Evolutionary conservation across 108 stramenopile genomes (phyloP), one percentile per base, ranked within the genome.

Genomic region (Nitzschia putrida): DNA sequence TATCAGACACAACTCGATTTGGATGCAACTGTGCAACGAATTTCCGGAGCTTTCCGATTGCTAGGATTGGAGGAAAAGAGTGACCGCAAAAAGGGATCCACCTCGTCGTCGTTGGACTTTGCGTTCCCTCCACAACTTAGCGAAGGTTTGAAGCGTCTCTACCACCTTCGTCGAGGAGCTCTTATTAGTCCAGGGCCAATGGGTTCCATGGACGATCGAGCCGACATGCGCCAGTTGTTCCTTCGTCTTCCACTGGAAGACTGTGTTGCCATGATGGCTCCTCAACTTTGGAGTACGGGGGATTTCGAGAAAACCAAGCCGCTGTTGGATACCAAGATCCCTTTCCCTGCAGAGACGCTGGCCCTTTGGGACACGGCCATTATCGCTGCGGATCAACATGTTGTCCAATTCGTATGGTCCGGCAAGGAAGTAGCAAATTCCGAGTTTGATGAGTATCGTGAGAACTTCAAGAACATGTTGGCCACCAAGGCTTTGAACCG

Each of bases 81-180:
- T 34, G 29, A 34, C 29, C 29, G 29, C 67, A 10, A 54, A 37
- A 69, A 60, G 64, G 49, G 57, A 64, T 8, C 34, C 2, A 40
- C 12, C 54, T 18, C 49, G 18, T 80, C 79, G 1, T 81, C 85
- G 16, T 64, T 86, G 42, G 85, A 83, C 34, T 81, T 83, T 68
- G 82, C 85, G 8, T 86, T 86, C 61, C 82, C 85, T 11, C 85
- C 85, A 0, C 70, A 86, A 44, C 63, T 86, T 7, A 57, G 71
- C 24, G 80, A 74, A 40, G 73, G 80, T 8, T 71, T 86, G 68
- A 64, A 60, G 9, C 66, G 76, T 6, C 59, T 86, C 13, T 86
- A 78, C 57, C 71, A 79, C 72, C 59, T 86, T 24, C 74, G 85
- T 4, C 82, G 85, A 14, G 82, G 85, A 14, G 74, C 82, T 47